Base-by-base conservation (phyloP, 306 rosid genomes). In the Psophocarpus tetragonolobus region DNA sequence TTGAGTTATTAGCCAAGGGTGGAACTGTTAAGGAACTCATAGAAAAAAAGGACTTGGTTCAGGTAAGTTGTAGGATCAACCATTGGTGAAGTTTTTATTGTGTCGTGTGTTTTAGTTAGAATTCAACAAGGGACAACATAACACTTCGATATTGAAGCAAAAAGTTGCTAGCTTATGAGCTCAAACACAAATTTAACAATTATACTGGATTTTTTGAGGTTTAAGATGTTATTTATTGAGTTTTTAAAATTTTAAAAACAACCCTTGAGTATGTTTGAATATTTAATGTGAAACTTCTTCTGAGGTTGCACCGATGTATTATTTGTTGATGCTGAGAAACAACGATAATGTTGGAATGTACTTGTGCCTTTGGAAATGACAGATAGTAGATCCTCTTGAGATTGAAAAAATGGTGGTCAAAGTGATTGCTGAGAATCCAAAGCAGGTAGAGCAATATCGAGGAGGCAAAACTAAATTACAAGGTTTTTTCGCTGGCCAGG, bases 401-500 rank as follows among this genome's bases (percentile, higher is more conserved):
- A 95, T 92, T 78, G 97, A 88, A 78, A 88, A 84, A 86, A 84
- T 92, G 90, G 97, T 92, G 56, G 93, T 86, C 51, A 85, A 85
- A 87, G 92, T 91, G 68, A 56, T 95, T 68, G 87, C 84, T 0
- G 99, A 92, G 64, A 95, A 92, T 81, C 99, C 99, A 10, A 92
- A 95, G 82, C 97, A 95, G 83, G 65, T 91, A 30, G 97, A 89
- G 80, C 97, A 95, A 82, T 92, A 87, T 45, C 93, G 90, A 5
- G 86, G 97, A 21, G 99, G 97, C 53, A 95, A 85, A 82, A 91
- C 96, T 63, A 95, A 92, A 83, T 82, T 92, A 67, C 90, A 91
- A 84, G 99, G 96, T 18, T 95, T 18, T 81, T 95, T 95, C 78
- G 90, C 97, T 11, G 97, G 98, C 81, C 97, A 95, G 97, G 98